Evolutionary conservation across 1,284 basidiomycete genomes (phyloP).

Genomic region (Pseudozyma pruni): DNA sequence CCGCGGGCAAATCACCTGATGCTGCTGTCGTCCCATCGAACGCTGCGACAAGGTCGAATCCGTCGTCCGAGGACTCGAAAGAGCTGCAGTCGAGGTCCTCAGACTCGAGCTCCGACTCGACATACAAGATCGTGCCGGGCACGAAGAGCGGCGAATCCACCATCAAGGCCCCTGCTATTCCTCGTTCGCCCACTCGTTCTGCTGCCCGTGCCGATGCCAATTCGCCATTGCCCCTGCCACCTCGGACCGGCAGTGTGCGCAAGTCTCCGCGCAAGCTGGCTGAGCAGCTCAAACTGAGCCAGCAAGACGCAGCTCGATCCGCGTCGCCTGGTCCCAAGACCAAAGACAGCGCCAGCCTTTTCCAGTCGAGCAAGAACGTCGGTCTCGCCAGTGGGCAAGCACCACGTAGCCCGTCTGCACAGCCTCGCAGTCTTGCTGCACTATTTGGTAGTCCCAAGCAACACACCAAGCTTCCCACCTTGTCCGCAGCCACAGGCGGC

Average conservation of each 20-base stretch:
- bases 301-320: constrained; percentile 17
- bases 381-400: constrained; percentile 5
- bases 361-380: constrained; percentile 11
- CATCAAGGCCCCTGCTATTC: constrained; percentile 47
- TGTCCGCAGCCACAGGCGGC: constrained; percentile 20
- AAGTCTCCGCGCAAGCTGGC: constrained; percentile 42
- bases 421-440: constrained; percentile 41
- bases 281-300: constrained; percentile 22
- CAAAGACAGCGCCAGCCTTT: constrained; percentile 13
- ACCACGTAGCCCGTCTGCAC: constrained; percentile 29
- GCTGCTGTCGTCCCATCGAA: not conserved
- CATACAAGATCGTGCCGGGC: constrained; percentile 21
- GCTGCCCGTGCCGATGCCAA: constrained; percentile 26
- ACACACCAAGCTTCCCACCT: constrained; percentile 33
- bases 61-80: constrained; percentile 2
- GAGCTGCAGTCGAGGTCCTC: constrained; percentile 9
- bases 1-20: not conserved
- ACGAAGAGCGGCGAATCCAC: constrained; percentile 41
- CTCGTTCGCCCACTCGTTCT: constrained; percentile 42
- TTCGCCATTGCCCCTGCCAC: constrained; percentile 33
- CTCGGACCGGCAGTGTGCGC: constrained; percentile 42
- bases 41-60: not conserved
- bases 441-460: constrained; percentile 46
- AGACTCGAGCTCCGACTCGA: constrained; percentile 39
- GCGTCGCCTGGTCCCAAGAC: constrained; percentile 23